Evolutionary conservation across 2,329 filamentous ascomycete species (phyloP), one percentile per base, ranked within the genome.

Genomic region (Colletotrichum paranaense): DNA sequence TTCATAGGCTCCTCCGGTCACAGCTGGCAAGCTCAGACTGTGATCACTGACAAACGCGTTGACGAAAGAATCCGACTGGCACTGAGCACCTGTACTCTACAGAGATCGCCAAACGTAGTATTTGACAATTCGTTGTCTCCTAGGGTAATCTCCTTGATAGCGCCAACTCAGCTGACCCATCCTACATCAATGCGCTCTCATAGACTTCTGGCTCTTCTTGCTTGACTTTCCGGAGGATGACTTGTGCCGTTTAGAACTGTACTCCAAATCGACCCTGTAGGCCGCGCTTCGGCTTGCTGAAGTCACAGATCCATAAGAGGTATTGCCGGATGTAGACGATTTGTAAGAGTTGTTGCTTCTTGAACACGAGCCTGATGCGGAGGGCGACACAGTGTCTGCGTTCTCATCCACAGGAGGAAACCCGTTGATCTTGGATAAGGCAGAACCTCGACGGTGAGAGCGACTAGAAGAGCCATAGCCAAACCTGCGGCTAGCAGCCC

Each of bases 401-500:
- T 68, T 60, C 24, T 75, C 73, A 4, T 28, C 57, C 14, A 62
- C 49, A 4, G 63, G 35, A 4, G 42, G 30, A 14, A 71, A 56
- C 2, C 67, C 66, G 6, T 35, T 67, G 32, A 75, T 65, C 30
- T 67, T 59, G n/a, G 69, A 76, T n/a, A 75, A 46, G 28, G 73
- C 74, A 22, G 79, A 78, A 14, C 77, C 77, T 62, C 80, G 80
- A 35, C 79, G 77, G 73, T 80, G 79, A 24, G 79, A 79, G 60
- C 78, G 79, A 55, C 75, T 74, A 49, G 79, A 77, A n/a, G 75
- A 75, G 35, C 76, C 77, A 69, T 80, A 78, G 42, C 83, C 81
- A 56, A 80, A 80, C 75, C 83, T 85, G 73, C 82, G 81, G 52
- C 81, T 78, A 26, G 78, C 75, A 49, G 81, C 84, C 30, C 81